These are phyloP conservation scores for Linum usitatissimum DNA, from an alignment of 345 rosid genomes.

Conservation along the genomic window DNA sequence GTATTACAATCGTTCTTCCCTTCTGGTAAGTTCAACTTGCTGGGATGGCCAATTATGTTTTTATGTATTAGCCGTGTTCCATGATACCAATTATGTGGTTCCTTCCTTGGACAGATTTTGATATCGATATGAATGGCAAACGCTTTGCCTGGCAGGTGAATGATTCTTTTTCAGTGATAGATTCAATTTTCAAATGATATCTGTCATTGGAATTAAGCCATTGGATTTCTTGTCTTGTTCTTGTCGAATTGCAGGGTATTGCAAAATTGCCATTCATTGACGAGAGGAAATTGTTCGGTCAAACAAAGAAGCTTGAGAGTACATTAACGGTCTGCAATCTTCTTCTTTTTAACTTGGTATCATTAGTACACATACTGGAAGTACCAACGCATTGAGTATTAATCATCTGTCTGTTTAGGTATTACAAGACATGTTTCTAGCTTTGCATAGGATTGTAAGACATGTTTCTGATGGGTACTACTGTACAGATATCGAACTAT, in stretches of 20 bases:
- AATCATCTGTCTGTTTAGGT: not conserved
- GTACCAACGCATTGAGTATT: not conserved
- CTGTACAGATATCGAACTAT: not conserved
- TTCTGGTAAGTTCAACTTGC: conserved; percentile 26
- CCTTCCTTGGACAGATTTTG: conserved; percentile 59
- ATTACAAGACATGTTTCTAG: not conserved
- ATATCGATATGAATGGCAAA: conserved; percentile 96
- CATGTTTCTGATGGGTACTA: not conserved
- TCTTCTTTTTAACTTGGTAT: not conserved
- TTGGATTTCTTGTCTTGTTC: conserved; percentile 6
- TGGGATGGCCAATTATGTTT: not conserved
- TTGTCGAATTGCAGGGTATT: conserved; percentile 54
- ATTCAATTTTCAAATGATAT: not conserved
- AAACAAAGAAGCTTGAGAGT: conserved; percentile 76
- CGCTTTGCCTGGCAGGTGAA: conserved; percentile 95
- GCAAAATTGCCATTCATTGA: conserved; percentile 94
- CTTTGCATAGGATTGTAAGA: not conserved
- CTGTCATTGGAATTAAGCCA: conserved; percentile 1
- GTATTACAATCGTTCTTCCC: conserved; percentile 71
- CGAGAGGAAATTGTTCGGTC: conserved; percentile 58
- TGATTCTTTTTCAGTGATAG: not conserved
- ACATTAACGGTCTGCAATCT: conserved; percentile 56
- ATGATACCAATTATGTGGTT: not conserved
- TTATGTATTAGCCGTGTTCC: not conserved
- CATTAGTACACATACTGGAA: not conserved